Conservation (phyloP, 2,329 filamentous ascomycete genomes). For the Botrytis sinoallii region DNA sequence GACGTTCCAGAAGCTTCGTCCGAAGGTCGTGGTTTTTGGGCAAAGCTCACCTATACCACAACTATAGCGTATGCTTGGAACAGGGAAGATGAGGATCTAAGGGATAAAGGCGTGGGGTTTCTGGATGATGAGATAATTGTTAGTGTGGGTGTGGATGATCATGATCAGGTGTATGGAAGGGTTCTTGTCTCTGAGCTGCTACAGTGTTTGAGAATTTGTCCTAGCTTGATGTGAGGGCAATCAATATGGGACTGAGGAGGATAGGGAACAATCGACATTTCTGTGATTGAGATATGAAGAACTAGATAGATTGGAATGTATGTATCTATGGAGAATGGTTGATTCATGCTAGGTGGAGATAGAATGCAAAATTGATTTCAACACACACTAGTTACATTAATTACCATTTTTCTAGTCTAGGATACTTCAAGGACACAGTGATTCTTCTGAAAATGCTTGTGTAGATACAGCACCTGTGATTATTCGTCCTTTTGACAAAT, state of each 20-base stretch:
- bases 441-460: not conserved
- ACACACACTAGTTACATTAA: not conserved
- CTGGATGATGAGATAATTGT: conserved; percentile 42
- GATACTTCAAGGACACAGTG: not conserved
- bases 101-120: conserved; percentile 38
- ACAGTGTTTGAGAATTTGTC: conserved; percentile 44
- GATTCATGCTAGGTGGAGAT: not conserved
- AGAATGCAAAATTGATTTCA: not conserved
- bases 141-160: conserved; percentile 41
- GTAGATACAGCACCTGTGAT: not conserved
- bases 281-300: not conserved
- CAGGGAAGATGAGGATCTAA: conserved; percentile 35
- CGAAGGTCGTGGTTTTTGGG: conserved; percentile 30
- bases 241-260: not conserved
- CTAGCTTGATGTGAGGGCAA: conserved; percentile 44
- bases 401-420: not conserved
- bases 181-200: conserved; percentile 38
- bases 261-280: not conserved
- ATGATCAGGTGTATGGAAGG: conserved; percentile 38
- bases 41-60: conserved; percentile 42
- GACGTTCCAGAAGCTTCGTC: conserved; percentile 28
- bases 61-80: conserved; percentile 41
- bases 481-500: not conserved
- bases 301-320: not conserved
- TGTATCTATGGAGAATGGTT: not conserved